A percentile compares a stretch with the other conserved stretches of the same genome.
These are phyloP conservation scores for Starmera quercuum DNA, from an alignment of 805 yeast genomes.

Conservation along the genomic window DNA sequence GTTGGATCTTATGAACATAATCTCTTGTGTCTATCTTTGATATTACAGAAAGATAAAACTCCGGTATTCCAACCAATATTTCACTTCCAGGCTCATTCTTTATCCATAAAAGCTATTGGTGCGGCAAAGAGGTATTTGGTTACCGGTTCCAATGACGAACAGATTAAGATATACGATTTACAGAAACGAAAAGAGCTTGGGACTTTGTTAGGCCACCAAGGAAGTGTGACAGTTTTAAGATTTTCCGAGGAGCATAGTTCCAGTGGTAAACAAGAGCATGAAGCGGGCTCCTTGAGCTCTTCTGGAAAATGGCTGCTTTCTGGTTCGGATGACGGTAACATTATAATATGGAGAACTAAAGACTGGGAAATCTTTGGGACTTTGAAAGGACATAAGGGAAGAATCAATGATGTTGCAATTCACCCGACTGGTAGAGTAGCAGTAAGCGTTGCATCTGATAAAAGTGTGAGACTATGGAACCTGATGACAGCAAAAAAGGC, in stretches of 20 bases:
- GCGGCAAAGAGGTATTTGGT: constrained; percentile 78
- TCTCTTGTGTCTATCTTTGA: constrained; percentile 71
- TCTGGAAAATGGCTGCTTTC: constrained; percentile 86
- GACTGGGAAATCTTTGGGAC: constrained; percentile 94
- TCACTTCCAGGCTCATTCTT: constrained; percentile 91
- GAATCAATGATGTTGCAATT: constrained; percentile 76
- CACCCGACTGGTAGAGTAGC: constrained; percentile 91
- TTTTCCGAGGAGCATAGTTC: constrained; percentile 46
- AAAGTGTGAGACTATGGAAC: constrained; percentile 86
- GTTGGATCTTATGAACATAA: constrained; percentile 97
- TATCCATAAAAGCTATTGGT: constrained; percentile 81
- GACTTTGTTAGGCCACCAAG: constrained; percentile 80
- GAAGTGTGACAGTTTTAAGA: constrained; percentile 71
- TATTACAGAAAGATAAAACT: constrained; percentile 40
- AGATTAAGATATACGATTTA: constrained; percentile 86
- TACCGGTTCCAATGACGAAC: constrained; percentile 94
- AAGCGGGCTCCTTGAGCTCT: constrained; percentile 15
- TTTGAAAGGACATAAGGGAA: constrained; percentile 82
- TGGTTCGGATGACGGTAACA: constrained; percentile 85
- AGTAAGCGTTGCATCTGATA: constrained; percentile 80
- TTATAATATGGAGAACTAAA: constrained; percentile 88
- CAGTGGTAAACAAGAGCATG: constrained; percentile 17
- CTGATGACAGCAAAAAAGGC: constrained; percentile 95
- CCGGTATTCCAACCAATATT: constrained; percentile 87
- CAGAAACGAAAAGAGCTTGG: constrained; percentile 94